Base-by-base conservation (phyloP, 192 early-diverging fungal genomes). In the Diversispora eburnea region DNA sequence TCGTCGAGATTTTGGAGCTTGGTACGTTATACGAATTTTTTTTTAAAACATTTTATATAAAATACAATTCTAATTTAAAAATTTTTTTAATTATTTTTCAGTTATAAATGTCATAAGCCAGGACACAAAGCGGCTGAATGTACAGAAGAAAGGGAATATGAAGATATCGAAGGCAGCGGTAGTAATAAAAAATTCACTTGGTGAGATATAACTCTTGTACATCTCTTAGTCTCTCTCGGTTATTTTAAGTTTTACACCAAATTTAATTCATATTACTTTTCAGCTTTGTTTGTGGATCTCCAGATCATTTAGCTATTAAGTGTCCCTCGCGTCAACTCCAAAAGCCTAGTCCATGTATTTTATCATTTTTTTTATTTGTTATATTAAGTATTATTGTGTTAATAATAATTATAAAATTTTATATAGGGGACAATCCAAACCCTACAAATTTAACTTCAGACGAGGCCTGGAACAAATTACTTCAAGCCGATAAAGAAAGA, bases 111-210 rank as follows among this genome's bases (percentile, higher is more conserved):
- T 33, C 20, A 67, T 20, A 4, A 51, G 39, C 49, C 66, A 51
- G 66, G 66, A 33, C 47, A 67, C 51, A n/a, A 20, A 5, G 19
- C 66, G 22, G 22, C 8, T 33, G 66, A 67, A 48, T 67, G 66
- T 67, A 48, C 47, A 22, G 66, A 67, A 67, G 49, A 67, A n/a
- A n/a, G 45, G n/a, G 15, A 10, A 17, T 17, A 47, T 15, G 46
- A 2, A 19, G 13, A 22, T 66, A n/a, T n/a, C 25, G 25, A 33
- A 33, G n/a, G 33, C 41, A 43, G 13, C 46, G 17, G 46, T 52
- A 20, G 49, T 8, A 8, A 8, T 25, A 42, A 9, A 39, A 25
- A 15, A 42, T 22, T 43, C 33, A 15, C n/a, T 4, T 54, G 51
- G 51, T 54, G n/a, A 54, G 4, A 13, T 54, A 54, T 54, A 54